Conservation (phyloP, 352 stramenopile species). For the Salisapilia sapeloensis region DNA sequence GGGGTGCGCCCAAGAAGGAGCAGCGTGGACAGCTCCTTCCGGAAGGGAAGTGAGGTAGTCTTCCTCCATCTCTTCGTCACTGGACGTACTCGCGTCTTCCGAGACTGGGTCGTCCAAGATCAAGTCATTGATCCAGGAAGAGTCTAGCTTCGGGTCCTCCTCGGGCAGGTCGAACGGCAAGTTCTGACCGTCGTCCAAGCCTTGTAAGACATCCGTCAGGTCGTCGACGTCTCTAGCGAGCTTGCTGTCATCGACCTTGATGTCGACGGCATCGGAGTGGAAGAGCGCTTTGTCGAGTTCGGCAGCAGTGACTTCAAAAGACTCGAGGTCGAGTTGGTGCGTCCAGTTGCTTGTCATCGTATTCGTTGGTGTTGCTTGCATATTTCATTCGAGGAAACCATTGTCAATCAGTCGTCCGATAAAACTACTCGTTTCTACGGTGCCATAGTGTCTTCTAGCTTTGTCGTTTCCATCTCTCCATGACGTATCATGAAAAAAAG, state of each 20-base stretch:
- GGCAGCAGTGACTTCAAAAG: no score
- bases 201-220: conserved; percentile 54
- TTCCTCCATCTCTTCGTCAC: conserved; percentile 17
- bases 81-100: conserved; percentile 7
- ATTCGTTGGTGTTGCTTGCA: conserved; percentile 43
- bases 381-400: conserved; percentile 68
- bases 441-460: no score
- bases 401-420: no score
- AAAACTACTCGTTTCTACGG: no score
- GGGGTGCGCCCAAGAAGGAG: conserved; percentile 28
- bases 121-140: conserved; percentile 44
- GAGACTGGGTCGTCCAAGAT: conserved; percentile 40
- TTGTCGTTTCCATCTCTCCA: conserved; percentile 48
- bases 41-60: conserved; percentile 6
- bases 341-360: conserved; percentile 35
- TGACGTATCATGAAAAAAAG: conserved; percentile 77
- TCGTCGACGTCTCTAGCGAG: conserved; percentile 61
- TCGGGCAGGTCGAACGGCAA: conserved; percentile 23
- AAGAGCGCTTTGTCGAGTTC: conserved; percentile 19
- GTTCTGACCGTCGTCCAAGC: conserved; percentile 39
- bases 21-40: conserved; percentile 12
- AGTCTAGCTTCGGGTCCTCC: conserved; percentile 18
- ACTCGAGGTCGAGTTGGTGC: conserved; percentile 17
- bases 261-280: conserved; percentile 6
- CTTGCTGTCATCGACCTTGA: conserved; percentile 59